These are phyloP conservation scores for Bassia scoparia DNA, from an alignment of 148 eudicot species.

Conservation along the genomic window DNA sequence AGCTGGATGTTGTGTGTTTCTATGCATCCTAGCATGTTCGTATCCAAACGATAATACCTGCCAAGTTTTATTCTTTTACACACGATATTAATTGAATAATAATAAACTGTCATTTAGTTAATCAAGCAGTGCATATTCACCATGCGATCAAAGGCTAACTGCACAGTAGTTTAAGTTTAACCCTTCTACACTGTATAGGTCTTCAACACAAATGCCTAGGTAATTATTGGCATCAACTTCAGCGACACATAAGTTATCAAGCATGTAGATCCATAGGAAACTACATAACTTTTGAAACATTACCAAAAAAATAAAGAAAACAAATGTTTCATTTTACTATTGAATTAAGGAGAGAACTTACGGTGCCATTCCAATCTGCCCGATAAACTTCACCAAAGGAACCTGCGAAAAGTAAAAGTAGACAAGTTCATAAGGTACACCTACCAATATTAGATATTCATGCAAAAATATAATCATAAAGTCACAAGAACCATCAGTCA, in stretches of 20 bases:
- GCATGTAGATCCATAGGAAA: background rate
- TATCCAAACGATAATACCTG: background rate
- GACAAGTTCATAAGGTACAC: slow-evolving; percentile 9
- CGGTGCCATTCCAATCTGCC: slow-evolving; percentile 97
- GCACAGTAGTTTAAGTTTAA: background rate
- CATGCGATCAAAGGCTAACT: background rate
- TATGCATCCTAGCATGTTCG: background rate
- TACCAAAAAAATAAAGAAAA: background rate
- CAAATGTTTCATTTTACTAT: background rate
- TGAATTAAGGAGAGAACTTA: slow-evolving; percentile 40
- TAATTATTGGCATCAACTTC: background rate
- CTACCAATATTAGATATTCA: background rate
- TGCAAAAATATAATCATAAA: background rate
- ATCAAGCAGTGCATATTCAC: background rate
- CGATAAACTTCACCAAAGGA: slow-evolving; percentile 96
- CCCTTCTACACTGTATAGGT: background rate
- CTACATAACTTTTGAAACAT: background rate
- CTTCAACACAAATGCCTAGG: background rate
- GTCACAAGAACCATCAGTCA: background rate
- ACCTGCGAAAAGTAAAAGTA: slow-evolving; percentile 51
- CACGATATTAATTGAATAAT: background rate
- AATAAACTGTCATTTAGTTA: background rate
- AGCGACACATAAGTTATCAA: background rate
- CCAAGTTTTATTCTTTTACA: background rate
- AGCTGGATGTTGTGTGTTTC: no score